Evolutionary conservation across 2,329 filamentous ascomycete species (phyloP), one percentile per base, ranked within the genome.

Genomic region (Lithohypha guttulata): DNA sequence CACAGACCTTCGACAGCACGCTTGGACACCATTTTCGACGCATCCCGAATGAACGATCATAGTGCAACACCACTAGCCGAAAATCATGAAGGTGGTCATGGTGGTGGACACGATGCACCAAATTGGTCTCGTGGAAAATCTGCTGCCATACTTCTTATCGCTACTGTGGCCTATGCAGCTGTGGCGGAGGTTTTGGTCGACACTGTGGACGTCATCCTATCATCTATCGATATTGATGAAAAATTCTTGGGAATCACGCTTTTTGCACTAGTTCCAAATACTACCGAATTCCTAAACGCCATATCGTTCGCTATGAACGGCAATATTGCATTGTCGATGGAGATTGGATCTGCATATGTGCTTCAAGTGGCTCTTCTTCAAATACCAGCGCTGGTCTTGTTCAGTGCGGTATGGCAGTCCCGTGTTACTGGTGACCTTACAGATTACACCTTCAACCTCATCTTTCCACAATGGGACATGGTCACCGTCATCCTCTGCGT

Each of bases 241-340:
- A 98, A 98, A 60, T 96, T 98, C 62, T 65, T 98, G 41, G 91
- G 91, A 32, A 93, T 98, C 49, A 96, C 91, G 1, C 69, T 98
- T 32, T 98, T 98, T 60, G 89, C 93, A 4, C 70, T 98, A 47
- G 93, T 98, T 6, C 91, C 91, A 9, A 98, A 98, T 64, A 96
- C 91, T 1, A 98, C 91, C 1, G 91, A 98, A 58, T 98, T 98
- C 58, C 60, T 98, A 68, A 98, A 98, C 61, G 91, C 89, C 58
- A 98, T 98, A 43, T 95, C 87, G 0, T 98, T 98, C 59, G 91
- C 91, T 39, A 98, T 98, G 89, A 96, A 98, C 56, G 91, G 91
- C 44, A 98, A 98, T 60, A 96, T 98, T 60, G 91, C 91, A 0
- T 68, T 98, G 13, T 95, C 86, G 25, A 98, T 98, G 91, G 91